Evolutionary conservation across 2,329 filamentous ascomycete species (phyloP).

Genomic region (Fusarium proliferatum): DNA sequence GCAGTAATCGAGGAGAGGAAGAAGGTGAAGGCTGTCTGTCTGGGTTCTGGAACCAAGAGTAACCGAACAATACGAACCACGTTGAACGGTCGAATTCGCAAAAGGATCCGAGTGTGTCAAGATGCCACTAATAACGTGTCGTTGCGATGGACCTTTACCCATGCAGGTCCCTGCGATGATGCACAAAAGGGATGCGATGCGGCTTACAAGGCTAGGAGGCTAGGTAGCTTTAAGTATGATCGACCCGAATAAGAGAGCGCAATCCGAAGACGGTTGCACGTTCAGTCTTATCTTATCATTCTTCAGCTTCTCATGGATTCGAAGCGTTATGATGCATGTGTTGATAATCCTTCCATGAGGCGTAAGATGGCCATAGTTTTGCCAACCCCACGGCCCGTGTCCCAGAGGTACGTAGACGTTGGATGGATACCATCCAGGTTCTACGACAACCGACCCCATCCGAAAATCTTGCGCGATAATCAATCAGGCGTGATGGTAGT

Average conservation of each 20-base stretch:
- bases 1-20: not conserved
- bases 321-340: not conserved
- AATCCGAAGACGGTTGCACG: constrained; percentile 7
- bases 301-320: constrained; percentile 18
- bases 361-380: not conserved
- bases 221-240: constrained; percentile 14
- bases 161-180: not conserved
- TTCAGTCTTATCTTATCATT: not conserved
- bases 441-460: constrained; percentile 11
- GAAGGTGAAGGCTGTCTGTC: constrained; percentile 14
- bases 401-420: not conserved
- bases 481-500: constrained; percentile 29
- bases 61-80: not conserved
- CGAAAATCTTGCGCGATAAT: constrained; percentile 24
- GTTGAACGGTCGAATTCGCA: constrained; percentile 1
- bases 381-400: not conserved
- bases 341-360: not conserved
- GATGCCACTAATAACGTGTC: constrained; percentile 23
- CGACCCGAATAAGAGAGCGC: constrained; percentile 31
- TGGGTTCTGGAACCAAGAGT: not conserved
- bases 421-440: constrained; percentile 1
- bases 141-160: constrained; percentile 14
- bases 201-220: constrained; percentile 18
- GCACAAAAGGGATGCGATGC: constrained; percentile 15
- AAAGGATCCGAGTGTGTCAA: not conserved